phyloP scores from a whole-genome alignment of 1,284 basidiomycete species.

The Ustilago vetiveriae region DNA sequence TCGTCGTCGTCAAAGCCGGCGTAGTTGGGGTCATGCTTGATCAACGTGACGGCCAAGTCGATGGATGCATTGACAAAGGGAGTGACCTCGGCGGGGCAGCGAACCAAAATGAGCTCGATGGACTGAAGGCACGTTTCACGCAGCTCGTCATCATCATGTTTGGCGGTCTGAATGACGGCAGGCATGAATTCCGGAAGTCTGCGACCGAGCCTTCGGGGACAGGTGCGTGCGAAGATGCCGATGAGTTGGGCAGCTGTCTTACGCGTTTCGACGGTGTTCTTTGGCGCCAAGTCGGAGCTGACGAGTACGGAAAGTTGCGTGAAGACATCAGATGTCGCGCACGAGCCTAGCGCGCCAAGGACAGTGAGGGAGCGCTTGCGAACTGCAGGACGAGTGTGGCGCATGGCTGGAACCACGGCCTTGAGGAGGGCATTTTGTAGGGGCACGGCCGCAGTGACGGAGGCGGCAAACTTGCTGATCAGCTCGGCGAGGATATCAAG shows the following conservation, averaged over 20 bases:
- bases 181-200: constrained; percentile 69
- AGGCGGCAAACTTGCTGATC: constrained; percentile 73
- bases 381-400: constrained; percentile 47
- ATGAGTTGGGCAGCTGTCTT: constrained; percentile 81
- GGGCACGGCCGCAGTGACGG: constrained; percentile 68
- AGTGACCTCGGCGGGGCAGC: constrained; percentile 82
- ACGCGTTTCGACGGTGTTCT: constrained; percentile 70
- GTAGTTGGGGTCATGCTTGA: constrained; percentile 98
- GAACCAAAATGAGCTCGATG: constrained; percentile 77
- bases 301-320: constrained; percentile 51
- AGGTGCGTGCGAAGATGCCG: constrained; percentile 71
- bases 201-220: constrained; percentile 53
- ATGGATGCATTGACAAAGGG: constrained; percentile 78
- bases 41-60: constrained; percentile 77
- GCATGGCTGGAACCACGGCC: constrained; percentile 72
- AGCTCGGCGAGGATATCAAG: constrained; percentile 90
- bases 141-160: constrained; percentile 79
- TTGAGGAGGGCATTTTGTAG: constrained; percentile 74
- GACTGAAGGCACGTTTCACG: constrained; percentile 70
- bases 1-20: constrained; percentile 83
- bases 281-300: constrained; percentile 38
- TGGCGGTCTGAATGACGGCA: constrained; percentile 75
- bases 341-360: constrained; percentile 76
- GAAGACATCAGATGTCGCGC: constrained; percentile 55
- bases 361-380: constrained; percentile 57